A percentile compares a stretch with the other conserved stretches of the same genome.
These are phyloP conservation scores for Chlamydomonas incerta DNA, from an alignment of 139 green algal species.

Conservation along the genomic window DNA sequence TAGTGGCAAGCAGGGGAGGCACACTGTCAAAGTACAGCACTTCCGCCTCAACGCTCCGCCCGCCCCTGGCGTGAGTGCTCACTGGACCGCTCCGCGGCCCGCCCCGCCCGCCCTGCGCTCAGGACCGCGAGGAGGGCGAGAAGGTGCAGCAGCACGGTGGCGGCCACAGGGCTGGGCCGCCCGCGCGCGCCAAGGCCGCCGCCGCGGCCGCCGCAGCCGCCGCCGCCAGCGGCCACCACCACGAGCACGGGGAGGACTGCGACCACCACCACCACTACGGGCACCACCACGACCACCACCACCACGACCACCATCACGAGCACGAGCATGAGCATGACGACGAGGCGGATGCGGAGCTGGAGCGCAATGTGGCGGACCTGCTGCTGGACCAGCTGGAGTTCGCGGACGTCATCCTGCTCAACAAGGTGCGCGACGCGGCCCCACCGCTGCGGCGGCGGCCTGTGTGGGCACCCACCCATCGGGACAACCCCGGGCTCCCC, in stretches of 20 bases:
- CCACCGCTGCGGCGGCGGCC: no score
- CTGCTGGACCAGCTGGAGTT: constrained; percentile 85
- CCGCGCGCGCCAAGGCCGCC: neutral
- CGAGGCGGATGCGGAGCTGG: constrained; percentile 52
- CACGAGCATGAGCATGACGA: constrained; percentile 16
- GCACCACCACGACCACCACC: neutral
- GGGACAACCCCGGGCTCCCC: no score
- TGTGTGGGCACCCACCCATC: no score
- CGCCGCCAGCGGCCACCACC: neutral
- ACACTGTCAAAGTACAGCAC: no score
- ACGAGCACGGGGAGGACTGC: neutral
- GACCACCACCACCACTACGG: no score
- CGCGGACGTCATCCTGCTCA: constrained; percentile 87
- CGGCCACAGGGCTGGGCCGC: neutral
- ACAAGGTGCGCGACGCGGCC: constrained; percentile 77
- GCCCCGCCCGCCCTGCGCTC: no score
- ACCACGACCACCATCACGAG: neutral
- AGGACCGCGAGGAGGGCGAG: constrained; percentile 34
- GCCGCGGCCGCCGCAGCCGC: neutral
- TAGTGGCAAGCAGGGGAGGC: no score
- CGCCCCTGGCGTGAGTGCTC: no score
- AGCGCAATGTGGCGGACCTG: constrained; percentile 77
- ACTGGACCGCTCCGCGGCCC: no score
- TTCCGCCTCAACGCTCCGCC: no score
- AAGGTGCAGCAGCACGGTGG: constrained; percentile 33